These are phyloP conservation scores for Trametes versicolor DNA, from an alignment of 1,284 basidiomycete species.

Conservation along the genomic window DNA sequence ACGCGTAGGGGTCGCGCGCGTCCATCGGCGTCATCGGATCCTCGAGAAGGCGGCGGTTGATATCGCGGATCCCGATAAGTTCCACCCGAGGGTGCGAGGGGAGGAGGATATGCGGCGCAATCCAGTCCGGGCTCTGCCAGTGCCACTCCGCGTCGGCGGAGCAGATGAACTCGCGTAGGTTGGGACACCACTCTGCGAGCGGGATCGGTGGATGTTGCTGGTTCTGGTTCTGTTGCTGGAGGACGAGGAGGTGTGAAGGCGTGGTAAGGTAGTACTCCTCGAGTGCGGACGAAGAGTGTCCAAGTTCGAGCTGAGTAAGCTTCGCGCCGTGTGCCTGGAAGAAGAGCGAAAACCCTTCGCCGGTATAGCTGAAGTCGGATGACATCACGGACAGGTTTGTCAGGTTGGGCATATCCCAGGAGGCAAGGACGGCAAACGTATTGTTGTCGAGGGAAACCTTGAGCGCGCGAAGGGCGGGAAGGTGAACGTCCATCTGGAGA, in stretches of 20 bases:
- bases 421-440: conserved; percentile 70
- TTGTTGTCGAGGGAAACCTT: conserved; percentile 76
- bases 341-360: conserved; percentile 68
- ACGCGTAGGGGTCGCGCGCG: conserved; percentile 22
- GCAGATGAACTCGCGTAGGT: conserved; percentile 73
- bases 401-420: conserved; percentile 67
- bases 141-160: conserved; percentile 82
- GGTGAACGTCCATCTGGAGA: conserved; percentile 44
- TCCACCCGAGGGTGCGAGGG: conserved; percentile 67
- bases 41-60: conserved; percentile 66
- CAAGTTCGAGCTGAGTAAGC: conserved; percentile 72
- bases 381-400: conserved; percentile 71
- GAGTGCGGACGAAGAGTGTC: conserved; percentile 71
- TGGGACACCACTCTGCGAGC: conserved; percentile 71
- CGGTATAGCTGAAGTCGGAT: conserved; percentile 73
- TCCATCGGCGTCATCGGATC: conserved; percentile 45
- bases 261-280: conserved; percentile 69
- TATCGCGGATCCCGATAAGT: conserved; percentile 76
- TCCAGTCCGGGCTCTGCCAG: conserved; percentile 80
- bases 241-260: conserved; percentile 46
- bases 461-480: conserved; percentile 70
- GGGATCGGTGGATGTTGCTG: conserved; percentile 48
- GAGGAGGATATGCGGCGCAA: conserved; percentile 77
- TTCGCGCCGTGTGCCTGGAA: conserved; percentile 70
- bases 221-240: conserved; percentile 35